Conservation (phyloP, 1,284 basidiomycete genomes). For the Cerioporus squamosus region DNA sequence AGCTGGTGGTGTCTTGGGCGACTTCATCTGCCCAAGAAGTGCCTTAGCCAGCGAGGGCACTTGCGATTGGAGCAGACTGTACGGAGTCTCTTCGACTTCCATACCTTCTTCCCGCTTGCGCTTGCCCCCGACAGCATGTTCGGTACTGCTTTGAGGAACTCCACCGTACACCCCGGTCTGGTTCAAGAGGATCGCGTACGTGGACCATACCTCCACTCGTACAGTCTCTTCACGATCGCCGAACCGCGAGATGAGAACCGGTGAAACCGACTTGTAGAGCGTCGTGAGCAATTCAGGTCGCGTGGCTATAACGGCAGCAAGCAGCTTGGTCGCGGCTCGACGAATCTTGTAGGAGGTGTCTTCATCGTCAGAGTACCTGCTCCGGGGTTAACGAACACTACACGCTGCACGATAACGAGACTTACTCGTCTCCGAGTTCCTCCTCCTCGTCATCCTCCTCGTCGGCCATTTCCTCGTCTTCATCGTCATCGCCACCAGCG, state of each 20-base stretch:
- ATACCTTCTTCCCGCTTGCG: slow-evolving; percentile 80
- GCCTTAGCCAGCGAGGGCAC: slow-evolving; percentile 82
- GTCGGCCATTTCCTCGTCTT: slow-evolving; percentile 84
- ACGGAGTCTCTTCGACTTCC: slow-evolving; percentile 82
- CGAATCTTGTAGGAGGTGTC: slow-evolving; percentile 99
- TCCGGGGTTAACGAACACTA: not conserved
- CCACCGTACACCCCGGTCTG: slow-evolving; percentile 84
- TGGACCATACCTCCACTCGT: slow-evolving; percentile 90
- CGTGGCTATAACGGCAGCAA: slow-evolving; percentile 85
- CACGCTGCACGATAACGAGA: slow-evolving; percentile 1
- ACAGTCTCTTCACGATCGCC: slow-evolving; percentile 96
- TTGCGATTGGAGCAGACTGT: slow-evolving; percentile 70
- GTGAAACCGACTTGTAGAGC: slow-evolving; percentile 86
- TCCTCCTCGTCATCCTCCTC: slow-evolving; percentile 82
- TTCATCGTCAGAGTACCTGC: slow-evolving; percentile 95
- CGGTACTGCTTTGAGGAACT: slow-evolving; percentile 55
- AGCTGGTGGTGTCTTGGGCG: slow-evolving; percentile 76
- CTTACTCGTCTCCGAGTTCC: slow-evolving; percentile 78
- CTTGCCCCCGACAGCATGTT: slow-evolving; percentile 62
- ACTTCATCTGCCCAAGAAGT: slow-evolving; percentile 83
- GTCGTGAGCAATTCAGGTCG: slow-evolving; percentile 83
- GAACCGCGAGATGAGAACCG: slow-evolving; percentile 88
- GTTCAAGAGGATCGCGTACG: slow-evolving; percentile 80
- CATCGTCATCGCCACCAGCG: slow-evolving; percentile 76
- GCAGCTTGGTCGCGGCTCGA: slow-evolving; percentile 89